Evolutionary conservation across 768 basidiomycete species (phyloP), one percentile per base, ranked within the genome.

Genomic region (Kwoniella mangroviensis): DNA sequence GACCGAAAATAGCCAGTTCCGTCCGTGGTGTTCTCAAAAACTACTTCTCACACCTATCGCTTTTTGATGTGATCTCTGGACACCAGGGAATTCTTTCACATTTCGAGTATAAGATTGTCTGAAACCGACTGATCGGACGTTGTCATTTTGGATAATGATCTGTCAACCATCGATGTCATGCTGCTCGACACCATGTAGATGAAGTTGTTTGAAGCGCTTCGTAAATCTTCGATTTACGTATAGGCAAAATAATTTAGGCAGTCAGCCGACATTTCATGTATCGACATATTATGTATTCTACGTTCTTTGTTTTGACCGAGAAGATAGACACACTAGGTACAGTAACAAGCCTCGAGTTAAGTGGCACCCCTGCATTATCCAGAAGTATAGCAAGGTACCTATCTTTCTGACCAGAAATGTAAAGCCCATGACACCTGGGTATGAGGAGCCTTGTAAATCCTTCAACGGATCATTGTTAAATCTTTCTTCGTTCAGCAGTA

Each of bases 151-250:
- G 55, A 57, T 57, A 3, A 57, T 15, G 22, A 11, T 57, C 3
- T 57, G 56, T 34, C 56, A 2, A 10, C 4, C 56, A 34, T 57
- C 26, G 22, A 26, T 40, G 7, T 57, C 28, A 19, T 24, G 26
- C 3, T 40, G 56, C 9, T 17, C 28, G 21, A 40, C 56, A 34
- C 56, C 56, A 17, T 17, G 26, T 0, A 57, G 56, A 15, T 57
- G 56, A 28, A 57, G 54, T 57, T 13, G 56, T 13, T 57, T 34
- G 12, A 40, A 57, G 12, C n/a, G 56, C 56, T 28, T 57, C 56
- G 56, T 57, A 57, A 15, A 57, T 40, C 2, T 57, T 57, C 56
- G 4, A 7, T 34, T 7, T 34, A 34, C 6, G 9, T 34, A 34
- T 1, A 7, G 6, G 34, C 9, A 34, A 17, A 51, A 51, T 17